A percentile compares a stretch with the other conserved stretches of the same genome.
These are phyloP conservation scores for Colletotrichum sp. DNA, from an alignment of 2,329 filamentous ascomycete species.

Conservation along the genomic window DNA sequence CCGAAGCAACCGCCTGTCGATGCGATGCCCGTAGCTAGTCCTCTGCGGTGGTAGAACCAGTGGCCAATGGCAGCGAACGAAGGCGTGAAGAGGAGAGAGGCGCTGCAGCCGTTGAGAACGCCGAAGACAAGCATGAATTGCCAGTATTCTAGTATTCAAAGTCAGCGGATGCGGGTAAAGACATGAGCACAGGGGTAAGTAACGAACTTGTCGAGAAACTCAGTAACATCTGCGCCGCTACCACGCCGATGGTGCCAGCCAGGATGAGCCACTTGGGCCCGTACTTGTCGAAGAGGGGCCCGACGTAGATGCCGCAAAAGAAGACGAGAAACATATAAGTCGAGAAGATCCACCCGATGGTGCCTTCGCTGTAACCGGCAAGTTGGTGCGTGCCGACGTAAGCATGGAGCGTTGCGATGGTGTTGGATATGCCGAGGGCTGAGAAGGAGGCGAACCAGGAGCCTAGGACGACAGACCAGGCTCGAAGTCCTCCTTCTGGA, in stretches of 20 bases:
- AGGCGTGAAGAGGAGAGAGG: conserved; percentile 83
- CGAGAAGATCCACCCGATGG: conserved; percentile 86
- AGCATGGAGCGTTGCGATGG: conserved; percentile 78
- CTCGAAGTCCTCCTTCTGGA: conserved; percentile 79
- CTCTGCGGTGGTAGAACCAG: conserved; percentile 77
- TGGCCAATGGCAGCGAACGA: conserved; percentile 80
- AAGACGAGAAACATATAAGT: conserved; percentile 86
- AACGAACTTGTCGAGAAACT: conserved; percentile 69
- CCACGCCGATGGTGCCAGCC: conserved; percentile 65
- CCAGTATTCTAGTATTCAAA: conserved; percentile 64
- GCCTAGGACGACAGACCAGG: conserved; percentile 86
- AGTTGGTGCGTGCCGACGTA: conserved; percentile 79
- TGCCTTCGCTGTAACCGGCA: conserved; percentile 65
- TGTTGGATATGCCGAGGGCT: conserved; percentile 79
- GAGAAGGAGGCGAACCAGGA: conserved; percentile 79
- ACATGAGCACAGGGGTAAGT: background rate
- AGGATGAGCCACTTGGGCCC: conserved; percentile 77
- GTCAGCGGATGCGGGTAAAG: background rate
- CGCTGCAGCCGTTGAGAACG: conserved; percentile 73
- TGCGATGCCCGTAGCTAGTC: conserved; percentile 81
- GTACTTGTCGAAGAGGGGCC: conserved; percentile 85
- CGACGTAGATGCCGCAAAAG: conserved; percentile 83
- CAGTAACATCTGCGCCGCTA: conserved; percentile 68
- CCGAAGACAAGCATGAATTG: conserved; percentile 85
- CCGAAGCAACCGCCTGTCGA: conserved; percentile 75